phyloP scores from a whole-genome alignment of 129 eudicot species.

The Arctium lappa region DNA sequence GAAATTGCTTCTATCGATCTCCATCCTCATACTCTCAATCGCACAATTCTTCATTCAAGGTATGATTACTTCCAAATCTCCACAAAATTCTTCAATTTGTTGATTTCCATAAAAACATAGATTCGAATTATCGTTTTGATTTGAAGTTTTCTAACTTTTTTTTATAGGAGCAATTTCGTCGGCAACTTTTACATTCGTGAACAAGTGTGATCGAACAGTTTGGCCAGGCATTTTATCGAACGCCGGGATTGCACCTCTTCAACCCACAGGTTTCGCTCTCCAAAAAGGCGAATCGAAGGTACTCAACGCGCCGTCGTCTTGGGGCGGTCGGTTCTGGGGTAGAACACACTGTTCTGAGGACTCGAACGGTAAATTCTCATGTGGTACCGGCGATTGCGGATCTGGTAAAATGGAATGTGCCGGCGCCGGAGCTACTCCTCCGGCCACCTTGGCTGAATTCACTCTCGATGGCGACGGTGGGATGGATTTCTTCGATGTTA shows the following conservation, averaged over 20 bases:
- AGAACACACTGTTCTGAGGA: slow-evolving; percentile 62
- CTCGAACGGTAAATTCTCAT: slow-evolving; percentile 64
- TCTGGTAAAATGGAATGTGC: slow-evolving; percentile 68
- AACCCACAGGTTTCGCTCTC: slow-evolving; percentile 63
- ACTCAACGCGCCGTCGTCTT: slow-evolving; percentile 43
- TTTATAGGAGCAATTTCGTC: slow-evolving; percentile 45
- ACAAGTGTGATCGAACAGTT: slow-evolving; percentile 64
- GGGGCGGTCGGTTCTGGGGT: slow-evolving; percentile 96
- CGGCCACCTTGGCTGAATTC: slow-evolving; percentile 83
- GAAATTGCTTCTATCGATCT: slow-evolving; percentile 2
- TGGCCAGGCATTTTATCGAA: slow-evolving; percentile 90
- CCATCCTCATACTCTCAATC: slow-evolving; percentile 2
- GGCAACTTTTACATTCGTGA: slow-evolving; percentile 55
- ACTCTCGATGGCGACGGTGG: slow-evolving; percentile 64
- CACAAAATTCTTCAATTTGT: background rate
- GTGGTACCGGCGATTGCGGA: slow-evolving; percentile 80
- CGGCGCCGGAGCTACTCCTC: slow-evolving; percentile 70
- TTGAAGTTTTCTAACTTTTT: background rate
- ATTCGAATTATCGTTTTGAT: background rate
- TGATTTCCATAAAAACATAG: background rate
- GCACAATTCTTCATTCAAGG: slow-evolving; percentile 24
- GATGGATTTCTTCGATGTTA: slow-evolving; percentile 78
- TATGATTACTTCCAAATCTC: background rate
- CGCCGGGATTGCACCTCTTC: slow-evolving; percentile 63
- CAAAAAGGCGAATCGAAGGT: slow-evolving; percentile 47